Conservation (phyloP, 139 green algal genomes). For the Spirogloea muscicola region DNA sequence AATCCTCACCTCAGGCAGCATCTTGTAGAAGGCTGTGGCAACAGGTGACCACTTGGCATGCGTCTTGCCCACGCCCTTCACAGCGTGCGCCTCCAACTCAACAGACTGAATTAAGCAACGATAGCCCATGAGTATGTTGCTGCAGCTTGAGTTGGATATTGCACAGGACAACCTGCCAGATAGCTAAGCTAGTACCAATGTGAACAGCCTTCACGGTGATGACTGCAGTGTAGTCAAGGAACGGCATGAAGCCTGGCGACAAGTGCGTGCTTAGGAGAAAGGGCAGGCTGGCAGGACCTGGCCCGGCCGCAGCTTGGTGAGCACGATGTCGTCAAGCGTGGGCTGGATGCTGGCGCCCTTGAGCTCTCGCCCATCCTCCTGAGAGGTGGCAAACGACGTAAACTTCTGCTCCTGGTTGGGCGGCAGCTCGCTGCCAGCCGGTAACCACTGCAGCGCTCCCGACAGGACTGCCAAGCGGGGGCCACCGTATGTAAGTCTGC, state of each 20-base stretch:
- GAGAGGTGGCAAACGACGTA: conserved; percentile 28
- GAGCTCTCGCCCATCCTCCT: conserved; percentile 10
- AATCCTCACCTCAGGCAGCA: conserved; percentile 83
- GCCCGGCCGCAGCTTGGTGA: conserved; percentile 75
- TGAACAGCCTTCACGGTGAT: too few relatives aligned
- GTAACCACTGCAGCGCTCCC: conserved; percentile 74
- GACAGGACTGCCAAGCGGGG: conserved; percentile 66
- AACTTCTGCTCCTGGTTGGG: conserved; percentile 45
- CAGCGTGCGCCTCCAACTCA: conserved; percentile 83
- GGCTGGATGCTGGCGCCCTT: background rate
- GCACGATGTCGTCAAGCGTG: conserved; percentile 70
- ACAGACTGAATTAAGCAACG: too few relatives aligned
- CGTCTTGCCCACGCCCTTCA: conserved; percentile 80
- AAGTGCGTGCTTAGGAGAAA: too few relatives aligned
- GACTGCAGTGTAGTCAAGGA: too few relatives aligned
- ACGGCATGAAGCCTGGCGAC: too few relatives aligned
- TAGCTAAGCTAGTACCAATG: too few relatives aligned
- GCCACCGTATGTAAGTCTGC: too few relatives aligned
- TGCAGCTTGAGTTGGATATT: too few relatives aligned
- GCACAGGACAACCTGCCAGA: too few relatives aligned
- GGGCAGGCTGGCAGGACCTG: too few relatives aligned
- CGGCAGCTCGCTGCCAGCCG: conserved; percentile 77
- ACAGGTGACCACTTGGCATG: conserved; percentile 99
- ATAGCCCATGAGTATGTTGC: too few relatives aligned
- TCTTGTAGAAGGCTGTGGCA: conserved; percentile 86